Conservation (phyloP, 2,329 filamentous ascomycete genomes). For the Rhexocercosporidium sp. region DNA sequence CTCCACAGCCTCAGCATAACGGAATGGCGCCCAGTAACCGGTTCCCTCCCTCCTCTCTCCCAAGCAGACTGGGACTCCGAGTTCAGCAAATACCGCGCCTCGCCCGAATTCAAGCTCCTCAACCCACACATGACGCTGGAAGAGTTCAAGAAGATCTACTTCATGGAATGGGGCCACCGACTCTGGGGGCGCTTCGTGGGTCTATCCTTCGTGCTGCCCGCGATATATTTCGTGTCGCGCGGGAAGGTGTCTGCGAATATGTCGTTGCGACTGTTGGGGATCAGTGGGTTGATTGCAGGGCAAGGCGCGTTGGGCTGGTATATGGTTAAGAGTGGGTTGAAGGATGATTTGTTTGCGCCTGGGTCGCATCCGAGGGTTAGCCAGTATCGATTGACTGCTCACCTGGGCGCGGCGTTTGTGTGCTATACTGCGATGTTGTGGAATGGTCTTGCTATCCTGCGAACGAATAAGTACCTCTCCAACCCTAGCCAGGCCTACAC, state of each 20-base stretch:
- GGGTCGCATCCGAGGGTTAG: constrained; percentile 91
- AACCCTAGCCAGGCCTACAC: constrained; percentile 67
- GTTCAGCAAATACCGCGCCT: constrained; percentile 89
- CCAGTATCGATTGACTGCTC: constrained; percentile 90
- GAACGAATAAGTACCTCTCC: constrained; percentile 73
- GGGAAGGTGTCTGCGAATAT: constrained; percentile 79
- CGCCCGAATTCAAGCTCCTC: constrained; percentile 89
- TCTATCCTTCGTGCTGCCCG: constrained; percentile 85
- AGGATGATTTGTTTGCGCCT: constrained; percentile 92
- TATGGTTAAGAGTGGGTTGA: constrained; percentile 98
- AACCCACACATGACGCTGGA: constrained; percentile 91
- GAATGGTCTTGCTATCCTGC: constrained; percentile 83
- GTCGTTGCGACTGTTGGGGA: constrained; percentile 78
- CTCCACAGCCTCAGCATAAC: constrained; percentile 84
- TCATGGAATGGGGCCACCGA: constrained; percentile 98
- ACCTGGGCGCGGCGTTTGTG: constrained; percentile 87
- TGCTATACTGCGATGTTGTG: constrained; percentile 96
- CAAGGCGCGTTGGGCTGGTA: constrained; percentile 98
- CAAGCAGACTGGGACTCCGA: constrained; percentile 87
- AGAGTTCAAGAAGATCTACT: constrained; percentile 99
- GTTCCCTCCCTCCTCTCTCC: constrained; percentile 82
- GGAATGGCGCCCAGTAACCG: constrained; percentile 97
- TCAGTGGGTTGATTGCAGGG: constrained; percentile 88
- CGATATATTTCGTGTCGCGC: constrained; percentile 84
- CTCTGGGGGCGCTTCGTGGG: constrained; percentile 94